phyloP scores from a whole-genome alignment of 495 filamentous ascomycete species.

The Penicilliopsis zonata region DNA sequence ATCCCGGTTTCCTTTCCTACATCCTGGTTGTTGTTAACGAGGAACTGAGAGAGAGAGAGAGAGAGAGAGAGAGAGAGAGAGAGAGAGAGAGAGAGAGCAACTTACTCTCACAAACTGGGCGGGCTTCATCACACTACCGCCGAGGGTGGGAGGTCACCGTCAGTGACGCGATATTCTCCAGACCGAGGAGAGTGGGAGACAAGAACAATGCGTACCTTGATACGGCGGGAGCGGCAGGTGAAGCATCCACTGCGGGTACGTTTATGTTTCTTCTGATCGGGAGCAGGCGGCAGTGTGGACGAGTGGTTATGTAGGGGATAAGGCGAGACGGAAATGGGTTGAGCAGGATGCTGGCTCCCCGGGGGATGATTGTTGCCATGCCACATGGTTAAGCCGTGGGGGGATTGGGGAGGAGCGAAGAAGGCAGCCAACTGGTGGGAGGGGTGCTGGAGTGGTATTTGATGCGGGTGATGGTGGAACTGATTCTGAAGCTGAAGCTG shows the following conservation, averaged over 20 bases:
- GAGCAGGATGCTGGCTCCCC: no score
- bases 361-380: no score
- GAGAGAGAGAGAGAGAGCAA: slow-evolving; percentile 11
- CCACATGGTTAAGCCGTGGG: no score
- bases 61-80: slow-evolving; percentile 7
- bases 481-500: no score
- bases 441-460: no score
- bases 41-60: slow-evolving; percentile 4
- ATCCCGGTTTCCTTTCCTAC: slow-evolving; percentile 72
- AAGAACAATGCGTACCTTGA: slow-evolving; percentile 62
- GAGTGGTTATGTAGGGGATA: no score
- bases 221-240: slow-evolving; percentile 78
- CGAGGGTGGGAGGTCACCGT: background rate
- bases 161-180: background rate
- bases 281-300: slow-evolving; percentile 18
- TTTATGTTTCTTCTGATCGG: slow-evolving; percentile 83
- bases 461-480: no score
- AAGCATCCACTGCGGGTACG: slow-evolving; percentile 90
- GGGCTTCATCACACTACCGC: slow-evolving; percentile 70
- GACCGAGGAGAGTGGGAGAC: background rate
- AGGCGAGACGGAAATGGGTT: no score
- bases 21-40: no score
- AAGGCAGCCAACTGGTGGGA: no score
- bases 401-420: no score
- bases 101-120: slow-evolving; percentile 78